Base-by-base conservation (phyloP, 345 rosid genomes). In the Arabis alpina region DNA sequence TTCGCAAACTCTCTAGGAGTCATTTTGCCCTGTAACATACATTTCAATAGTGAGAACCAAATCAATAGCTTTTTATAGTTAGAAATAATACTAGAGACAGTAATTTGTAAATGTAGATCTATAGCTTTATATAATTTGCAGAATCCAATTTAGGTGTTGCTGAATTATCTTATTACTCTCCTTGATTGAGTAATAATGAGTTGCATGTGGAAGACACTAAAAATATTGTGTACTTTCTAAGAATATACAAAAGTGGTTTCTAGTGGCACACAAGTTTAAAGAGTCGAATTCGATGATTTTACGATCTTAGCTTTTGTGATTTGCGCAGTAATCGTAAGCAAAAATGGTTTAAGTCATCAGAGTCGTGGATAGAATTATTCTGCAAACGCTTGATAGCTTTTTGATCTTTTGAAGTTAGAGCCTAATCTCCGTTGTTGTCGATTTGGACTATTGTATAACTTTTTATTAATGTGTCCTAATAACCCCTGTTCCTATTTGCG, bases 261-360 rank as follows among this genome's bases (percentile, higher is more conserved):
- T 54, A n/a, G 6, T 30, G 59, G 59, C 41, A 32, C 41, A 54
- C 59, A 30, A 32, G 59, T 8, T 54, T 44, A 42, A 42, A 19
- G n/a, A 54, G 14, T 42, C 14, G 11, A 28, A 8, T 19, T 3
- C 6, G 27, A 48, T 7, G 4, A 16, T 48, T 48, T 5, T 4
- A 16, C 9, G 11, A 9, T 48, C 11, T 45, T 3, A 48, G 12
- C 2, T 48, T 9, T 3, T 5, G 28, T 19, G 24, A 45, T 45
- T 15, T 45, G 50, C 24, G 2, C 14, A 16, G 10, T 3, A 45
- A 45, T 45, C 50, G 50, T 45, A 6, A 6, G 4, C 23, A 45
- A 14, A 45, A 48, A 3, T 3, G 10, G 10, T 8, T 48, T 48
- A 8, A 48, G 27, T 3, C 19, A 16, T 48, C 52, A 48, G 3